Base-by-base conservation (phyloP, 2,329 filamentous ascomycete genomes). In the Pezicula rhizophila region DNA sequence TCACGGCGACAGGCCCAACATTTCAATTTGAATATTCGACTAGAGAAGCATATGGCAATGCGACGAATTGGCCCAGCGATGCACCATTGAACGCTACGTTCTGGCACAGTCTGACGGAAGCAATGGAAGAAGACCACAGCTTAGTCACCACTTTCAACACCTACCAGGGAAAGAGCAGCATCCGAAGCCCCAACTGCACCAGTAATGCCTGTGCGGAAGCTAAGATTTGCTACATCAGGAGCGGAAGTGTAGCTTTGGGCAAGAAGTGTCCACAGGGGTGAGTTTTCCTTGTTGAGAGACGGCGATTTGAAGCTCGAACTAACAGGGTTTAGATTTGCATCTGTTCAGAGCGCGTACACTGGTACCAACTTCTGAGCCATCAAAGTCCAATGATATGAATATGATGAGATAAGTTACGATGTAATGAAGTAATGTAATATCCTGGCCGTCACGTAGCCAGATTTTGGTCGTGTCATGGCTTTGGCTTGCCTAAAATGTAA, bases 161-260 rank as follows among this genome's bases (percentile, higher is more conserved):
- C 0, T 72, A 70, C 34, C 72, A 79, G 57, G 76, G 77, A 0
- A 79, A 78, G 62, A 68, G 61, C 50, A 78, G 74, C 48, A 59
- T 74, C 4, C 66, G 66, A 59, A 74, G 66, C 38, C 76, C 77
- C 0, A 74, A 74, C 37, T 80, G 78, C 52, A 75, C 73, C 2
- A 78, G 62, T 51, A 62, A 62, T 31, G 74, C 67, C 3, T 82
- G 78, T 59, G 70, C 71, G 2, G 57, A 64, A 42, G 77, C 78
- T 1, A 80, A 78, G 65, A 66, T 80, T 14, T 82, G 79, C 54
- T 81, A 82, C 57, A 81, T 81, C 67, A 64, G 78, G 34, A 75
- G 71, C 62, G 78, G 76, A 2, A 80, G 74, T 57, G 71, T 69
- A 18, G 70, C 73, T 0, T 56, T 82, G 44, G 77, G 77, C 0